phyloP scores from a whole-genome alignment of 345 rosid species.

The Lepidium sativum region DNA sequence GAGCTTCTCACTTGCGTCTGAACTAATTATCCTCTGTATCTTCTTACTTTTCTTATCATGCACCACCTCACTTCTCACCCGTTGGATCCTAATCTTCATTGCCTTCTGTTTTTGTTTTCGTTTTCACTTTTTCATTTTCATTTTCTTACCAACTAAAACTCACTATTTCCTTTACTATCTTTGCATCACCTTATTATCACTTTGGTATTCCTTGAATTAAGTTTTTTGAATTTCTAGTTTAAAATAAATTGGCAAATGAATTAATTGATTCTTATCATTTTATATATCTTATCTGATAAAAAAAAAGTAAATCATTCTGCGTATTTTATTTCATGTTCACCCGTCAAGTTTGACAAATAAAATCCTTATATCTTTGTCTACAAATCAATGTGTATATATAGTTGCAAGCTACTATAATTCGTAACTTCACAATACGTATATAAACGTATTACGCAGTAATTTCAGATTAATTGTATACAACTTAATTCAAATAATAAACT shows the following conservation, averaged over 20 bases:
- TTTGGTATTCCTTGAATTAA: too few relatives aligned
- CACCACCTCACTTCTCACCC: constrained; percentile 7
- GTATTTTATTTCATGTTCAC: neutral
- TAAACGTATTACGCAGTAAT: too few relatives aligned
- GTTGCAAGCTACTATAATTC: neutral
- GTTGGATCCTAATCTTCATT: neutral
- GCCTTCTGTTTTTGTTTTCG: too few relatives aligned
- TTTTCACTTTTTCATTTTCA: neutral
- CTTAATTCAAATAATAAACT: neutral
- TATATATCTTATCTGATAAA: too few relatives aligned
- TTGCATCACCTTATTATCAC: neutral
- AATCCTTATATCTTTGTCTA: neutral
- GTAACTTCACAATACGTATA: too few relatives aligned
- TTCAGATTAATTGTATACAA: too few relatives aligned
- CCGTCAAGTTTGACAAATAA: neutral
- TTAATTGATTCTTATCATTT: too few relatives aligned
- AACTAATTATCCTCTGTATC: constrained; percentile 15
- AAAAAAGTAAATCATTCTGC: too few relatives aligned
- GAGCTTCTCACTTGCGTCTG: constrained; percentile 16
- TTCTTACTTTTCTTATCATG: constrained; percentile 14
- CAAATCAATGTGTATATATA: neutral
- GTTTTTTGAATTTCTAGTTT: neutral
- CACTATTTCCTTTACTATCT: neutral
- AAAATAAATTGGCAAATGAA: too few relatives aligned
- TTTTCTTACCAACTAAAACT: neutral